phyloP scores from a whole-genome alignment of 2,329 filamentous ascomycete genomes.

The Sporothrix luriei region DNA sequence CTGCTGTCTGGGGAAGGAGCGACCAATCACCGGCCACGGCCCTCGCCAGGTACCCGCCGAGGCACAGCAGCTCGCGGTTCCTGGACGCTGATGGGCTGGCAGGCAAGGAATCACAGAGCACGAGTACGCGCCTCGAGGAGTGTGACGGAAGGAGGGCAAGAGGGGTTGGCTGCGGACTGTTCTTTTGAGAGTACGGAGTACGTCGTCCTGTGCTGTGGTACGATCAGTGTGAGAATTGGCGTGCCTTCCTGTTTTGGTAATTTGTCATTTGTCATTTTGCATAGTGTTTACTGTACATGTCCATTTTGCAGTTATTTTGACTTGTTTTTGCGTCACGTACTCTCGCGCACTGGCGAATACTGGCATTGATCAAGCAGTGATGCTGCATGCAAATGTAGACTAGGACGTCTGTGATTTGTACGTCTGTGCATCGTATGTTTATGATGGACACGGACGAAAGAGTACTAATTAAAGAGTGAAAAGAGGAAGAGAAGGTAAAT shows the following conservation, averaged over 20 bases:
- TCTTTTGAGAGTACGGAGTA: not conserved
- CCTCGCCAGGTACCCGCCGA: not conserved
- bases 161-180: not conserved
- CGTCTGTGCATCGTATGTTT: not conserved
- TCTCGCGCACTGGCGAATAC: no score
- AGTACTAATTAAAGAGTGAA: slow-evolving; percentile 5
- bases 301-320: no score
- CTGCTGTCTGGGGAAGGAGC: no score
- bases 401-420: slow-evolving; percentile 18
- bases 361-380: no score
- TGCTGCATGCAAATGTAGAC: slow-evolving; percentile 19
- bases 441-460: not conserved
- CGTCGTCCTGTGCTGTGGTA: no score
- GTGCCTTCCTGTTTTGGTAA: not conserved
- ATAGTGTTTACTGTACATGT: no score
- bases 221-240: not conserved
- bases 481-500: not conserved
- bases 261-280: not conserved
- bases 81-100: slow-evolving; percentile 26
- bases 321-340: no score
- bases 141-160: not conserved
- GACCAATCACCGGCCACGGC: not conserved
- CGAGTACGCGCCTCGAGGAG: slow-evolving; percentile 19
- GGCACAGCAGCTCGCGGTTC: slow-evolving; percentile 1
- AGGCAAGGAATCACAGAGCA: slow-evolving; percentile 17